phyloP scores from a whole-genome alignment of 164 flowering plant species.

The Euptelea pleiosperma region DNA sequence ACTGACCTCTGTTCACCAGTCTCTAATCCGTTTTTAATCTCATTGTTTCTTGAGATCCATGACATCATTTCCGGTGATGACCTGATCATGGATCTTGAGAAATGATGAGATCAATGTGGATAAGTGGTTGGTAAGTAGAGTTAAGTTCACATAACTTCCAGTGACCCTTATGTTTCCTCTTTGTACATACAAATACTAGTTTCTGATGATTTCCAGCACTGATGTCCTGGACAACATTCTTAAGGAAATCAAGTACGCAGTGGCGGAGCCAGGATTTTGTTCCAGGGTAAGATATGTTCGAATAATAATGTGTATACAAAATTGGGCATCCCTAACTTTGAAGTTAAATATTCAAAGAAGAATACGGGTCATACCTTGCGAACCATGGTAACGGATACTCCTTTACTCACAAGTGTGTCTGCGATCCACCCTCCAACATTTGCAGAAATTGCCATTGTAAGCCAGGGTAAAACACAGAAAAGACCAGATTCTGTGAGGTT shows the following conservation, averaged over 20 bases:
- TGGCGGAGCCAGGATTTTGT: no score
- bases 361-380: constrained; percentile 64
- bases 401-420: constrained; percentile 84
- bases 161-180: no score
- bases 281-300: no score
- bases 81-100: not conserved
- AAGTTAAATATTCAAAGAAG: not conserved
- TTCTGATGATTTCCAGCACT: no score
- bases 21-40: no score
- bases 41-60: no score
- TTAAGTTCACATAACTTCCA: no score
- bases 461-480: constrained; percentile 84
- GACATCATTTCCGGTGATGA: no score
- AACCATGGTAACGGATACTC: constrained; percentile 71
- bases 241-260: not conserved
- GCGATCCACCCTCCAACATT: constrained; percentile 98
- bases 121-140: no score
- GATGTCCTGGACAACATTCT: not conserved
- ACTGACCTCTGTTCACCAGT: no score
- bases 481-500: constrained; percentile 91
- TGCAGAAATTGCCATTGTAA: constrained; percentile 94
- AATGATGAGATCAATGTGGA: not conserved
- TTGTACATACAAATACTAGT: no score
- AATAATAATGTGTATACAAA: no score
- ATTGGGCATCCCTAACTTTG: not conserved